These are phyloP conservation scores for Trichoderma sp. DNA, from an alignment of 2,329 filamentous ascomycete species.

Conservation along the genomic window DNA sequence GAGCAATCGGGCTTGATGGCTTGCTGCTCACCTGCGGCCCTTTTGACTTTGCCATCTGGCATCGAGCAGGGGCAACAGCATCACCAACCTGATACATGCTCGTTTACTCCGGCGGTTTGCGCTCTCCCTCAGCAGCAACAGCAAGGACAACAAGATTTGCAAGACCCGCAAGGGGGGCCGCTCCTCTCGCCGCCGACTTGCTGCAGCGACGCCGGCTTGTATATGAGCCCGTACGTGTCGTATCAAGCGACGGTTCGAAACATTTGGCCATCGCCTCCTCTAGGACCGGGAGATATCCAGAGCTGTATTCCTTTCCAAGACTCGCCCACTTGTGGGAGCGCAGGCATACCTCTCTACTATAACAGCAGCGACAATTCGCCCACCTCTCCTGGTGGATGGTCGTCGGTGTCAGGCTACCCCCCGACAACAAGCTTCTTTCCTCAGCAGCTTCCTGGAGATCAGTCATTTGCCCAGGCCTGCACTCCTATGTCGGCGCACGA, in stretches of 20 bases:
- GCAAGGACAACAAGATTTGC: not conserved
- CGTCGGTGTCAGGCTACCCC: slow-evolving; percentile 27
- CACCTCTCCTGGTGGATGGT: slow-evolving; percentile 36
- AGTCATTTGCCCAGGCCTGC: slow-evolving; percentile 22
- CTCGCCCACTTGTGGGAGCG: slow-evolving; percentile 30
- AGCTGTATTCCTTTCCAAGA: slow-evolving; percentile 34
- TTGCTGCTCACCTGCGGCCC: slow-evolving; percentile 28
- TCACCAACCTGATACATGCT: slow-evolving; percentile 26
- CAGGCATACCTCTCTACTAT: slow-evolving; percentile 26
- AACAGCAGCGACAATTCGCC: slow-evolving; percentile 25
- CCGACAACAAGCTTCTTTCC: slow-evolving; percentile 24
- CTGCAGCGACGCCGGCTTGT: slow-evolving; percentile 16
- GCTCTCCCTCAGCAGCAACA: not conserved
- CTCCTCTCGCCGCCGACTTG: slow-evolving; percentile 21
- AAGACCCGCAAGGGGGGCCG: not conserved
- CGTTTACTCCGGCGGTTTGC: slow-evolving; percentile 22
- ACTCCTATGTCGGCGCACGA: slow-evolving; percentile 28
- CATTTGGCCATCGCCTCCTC: slow-evolving; percentile 38
- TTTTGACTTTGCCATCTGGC: slow-evolving; percentile 26
- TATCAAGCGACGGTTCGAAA: slow-evolving; percentile 24
- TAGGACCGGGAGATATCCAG: slow-evolving; percentile 38
- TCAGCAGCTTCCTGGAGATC: slow-evolving; percentile 23
- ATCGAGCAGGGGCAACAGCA: slow-evolving; percentile 22
- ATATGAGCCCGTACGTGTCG: slow-evolving; percentile 8
- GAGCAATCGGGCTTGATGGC: slow-evolving; percentile 30